These are phyloP conservation scores for Galerina sulciceps DNA, from an alignment of 768 basidiomycete genomes.

Conservation along the genomic window DNA sequence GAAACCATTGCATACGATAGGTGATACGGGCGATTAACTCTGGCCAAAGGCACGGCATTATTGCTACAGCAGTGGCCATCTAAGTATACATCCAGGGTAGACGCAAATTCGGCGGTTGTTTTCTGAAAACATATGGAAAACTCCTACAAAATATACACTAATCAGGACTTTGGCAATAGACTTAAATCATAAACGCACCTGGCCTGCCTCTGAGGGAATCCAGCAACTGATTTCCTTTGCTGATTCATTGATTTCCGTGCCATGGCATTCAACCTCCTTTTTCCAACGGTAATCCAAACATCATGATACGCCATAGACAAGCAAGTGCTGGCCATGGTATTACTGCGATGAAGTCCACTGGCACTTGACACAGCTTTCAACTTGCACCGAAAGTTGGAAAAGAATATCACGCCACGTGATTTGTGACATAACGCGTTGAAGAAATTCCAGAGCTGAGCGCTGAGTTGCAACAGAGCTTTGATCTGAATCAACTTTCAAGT, in stretches of 20 bases:
- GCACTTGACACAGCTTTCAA: too few relatives aligned
- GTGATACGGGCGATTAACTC: too few relatives aligned
- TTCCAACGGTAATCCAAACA: neutral
- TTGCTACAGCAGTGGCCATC: neutral
- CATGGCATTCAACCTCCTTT: constrained; percentile 3
- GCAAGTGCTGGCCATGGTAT: neutral
- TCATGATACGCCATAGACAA: neutral
- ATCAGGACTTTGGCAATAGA: neutral
- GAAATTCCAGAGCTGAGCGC: too few relatives aligned
- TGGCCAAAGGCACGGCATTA: neutral
- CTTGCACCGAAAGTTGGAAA: too few relatives aligned
- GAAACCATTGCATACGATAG: neutral
- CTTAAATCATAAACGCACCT: neutral
- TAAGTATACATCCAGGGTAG: neutral
- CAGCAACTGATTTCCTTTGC: constrained; percentile 14
- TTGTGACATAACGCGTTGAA: too few relatives aligned
- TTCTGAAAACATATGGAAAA: neutral
- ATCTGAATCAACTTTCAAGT: too few relatives aligned
- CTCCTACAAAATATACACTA: neutral
- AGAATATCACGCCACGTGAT: too few relatives aligned
- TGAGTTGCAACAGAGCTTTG: too few relatives aligned
- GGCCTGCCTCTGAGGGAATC: constrained; percentile 16
- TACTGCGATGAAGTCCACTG: neutral
- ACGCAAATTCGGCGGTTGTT: neutral
- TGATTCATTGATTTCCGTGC: neutral